Conservation (phyloP, 148 eudicot species). For the Fagopyrum homotropicum region DNA sequence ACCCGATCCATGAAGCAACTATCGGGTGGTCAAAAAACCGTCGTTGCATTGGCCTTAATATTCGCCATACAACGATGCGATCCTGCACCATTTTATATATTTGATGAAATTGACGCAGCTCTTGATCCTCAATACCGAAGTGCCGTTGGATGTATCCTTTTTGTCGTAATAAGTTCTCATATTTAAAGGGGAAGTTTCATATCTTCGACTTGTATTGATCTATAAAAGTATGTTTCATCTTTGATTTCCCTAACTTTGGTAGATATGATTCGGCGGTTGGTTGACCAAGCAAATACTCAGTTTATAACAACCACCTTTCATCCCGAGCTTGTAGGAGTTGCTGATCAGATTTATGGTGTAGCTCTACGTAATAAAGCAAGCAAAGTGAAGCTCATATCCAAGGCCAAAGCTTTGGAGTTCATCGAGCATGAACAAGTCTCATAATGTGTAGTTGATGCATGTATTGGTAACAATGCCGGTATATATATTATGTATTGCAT, state of each 20-base stretch:
- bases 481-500: not conserved
- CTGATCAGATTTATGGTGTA: slow-evolving; percentile 92
- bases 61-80: slow-evolving; percentile 97
- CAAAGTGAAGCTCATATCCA: slow-evolving; percentile 59
- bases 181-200: too few relatives aligned
- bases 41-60: slow-evolving; percentile 86
- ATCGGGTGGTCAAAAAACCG: slow-evolving; percentile 99
- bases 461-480: not conserved
- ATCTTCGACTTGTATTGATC: not conserved
- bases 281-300: slow-evolving; percentile 80
- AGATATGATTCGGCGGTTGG: slow-evolving; percentile 95
- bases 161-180: not conserved
- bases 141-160: slow-evolving; percentile 98
- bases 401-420: slow-evolving; percentile 72
- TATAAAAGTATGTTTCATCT: not conserved
- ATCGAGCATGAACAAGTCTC: slow-evolving; percentile 84
- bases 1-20: slow-evolving; percentile 99
- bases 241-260: slow-evolving; percentile 12
- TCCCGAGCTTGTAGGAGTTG: slow-evolving; percentile 85
- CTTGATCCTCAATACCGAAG: slow-evolving; percentile 99
- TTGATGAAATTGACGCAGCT: slow-evolving; percentile 99
- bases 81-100: slow-evolving; percentile 99
- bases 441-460: slow-evolving; percentile 52
- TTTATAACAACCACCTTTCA: slow-evolving; percentile 88
- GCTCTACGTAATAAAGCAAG: slow-evolving; percentile 85